Percentiles rank a stretch among this genome's conserved stretches.
Conservation (phyloP, 2,329 filamentous ascomycete genomes). For the Microcyclosporella mali region DNA sequence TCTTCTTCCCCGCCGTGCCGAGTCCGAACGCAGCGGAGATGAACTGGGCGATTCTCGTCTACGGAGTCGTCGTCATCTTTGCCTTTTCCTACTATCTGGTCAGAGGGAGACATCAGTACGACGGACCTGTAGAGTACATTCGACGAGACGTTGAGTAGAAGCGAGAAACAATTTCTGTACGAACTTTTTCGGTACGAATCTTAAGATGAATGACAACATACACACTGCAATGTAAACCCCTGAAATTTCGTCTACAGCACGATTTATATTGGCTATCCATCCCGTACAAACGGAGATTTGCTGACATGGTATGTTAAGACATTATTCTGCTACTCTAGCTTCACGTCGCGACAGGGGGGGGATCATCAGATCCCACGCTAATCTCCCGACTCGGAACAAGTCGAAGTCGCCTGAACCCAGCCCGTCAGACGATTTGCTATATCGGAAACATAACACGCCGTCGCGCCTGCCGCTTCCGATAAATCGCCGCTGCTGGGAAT, state of each 20-base stretch:
- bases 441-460: conserved; percentile 48
- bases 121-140: conserved; percentile 21
- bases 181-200: too few species aligned
- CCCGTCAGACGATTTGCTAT: conserved; percentile 45
- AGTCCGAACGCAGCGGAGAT: conserved; percentile 21
- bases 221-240: too few species aligned
- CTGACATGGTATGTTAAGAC: too few species aligned
- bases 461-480: conserved; percentile 40
- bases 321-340: too few species aligned
- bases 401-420: conserved; percentile 30
- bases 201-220: too few species aligned
- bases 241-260: too few species aligned
- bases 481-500: conserved; percentile 33
- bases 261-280: too few species aligned
- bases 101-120: conserved; percentile 18
- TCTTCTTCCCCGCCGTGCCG: conserved; percentile 24
- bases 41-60: conserved; percentile 29
- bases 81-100: conserved; percentile 17
- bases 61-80: conserved; percentile 15
- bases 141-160: conserved; percentile 9
- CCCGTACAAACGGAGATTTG: too few species aligned
- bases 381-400: conserved; percentile 7
- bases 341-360: too few species aligned
- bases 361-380: too few species aligned
- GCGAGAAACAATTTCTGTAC: too few species aligned